These are phyloP conservation scores for Coprinopsis strossmayeri DNA, from an alignment of 768 basidiomycete genomes.

Conservation along the genomic window DNA sequence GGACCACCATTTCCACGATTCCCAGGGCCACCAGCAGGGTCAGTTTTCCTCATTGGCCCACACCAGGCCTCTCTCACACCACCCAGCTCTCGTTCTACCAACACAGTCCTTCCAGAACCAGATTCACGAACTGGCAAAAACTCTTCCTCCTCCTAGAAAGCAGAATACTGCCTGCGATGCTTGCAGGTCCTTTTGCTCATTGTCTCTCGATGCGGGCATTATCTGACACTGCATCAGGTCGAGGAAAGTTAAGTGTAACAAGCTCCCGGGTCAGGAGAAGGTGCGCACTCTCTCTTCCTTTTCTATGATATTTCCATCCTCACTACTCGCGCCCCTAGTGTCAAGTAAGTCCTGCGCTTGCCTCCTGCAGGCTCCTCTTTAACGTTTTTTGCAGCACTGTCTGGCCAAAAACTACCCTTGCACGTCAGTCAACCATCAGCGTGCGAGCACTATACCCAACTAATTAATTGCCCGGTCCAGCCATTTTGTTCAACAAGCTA, in stretches of 20 bases:
- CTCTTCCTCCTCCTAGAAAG: conserved; percentile 78
- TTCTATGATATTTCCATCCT: no score
- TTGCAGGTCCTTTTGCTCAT: conserved; percentile 53
- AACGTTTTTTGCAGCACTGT: conserved; percentile 54
- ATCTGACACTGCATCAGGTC: conserved; percentile 38
- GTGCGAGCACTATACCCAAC: conserved; percentile 10
- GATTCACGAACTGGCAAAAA: conserved; percentile 75
- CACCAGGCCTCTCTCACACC: conserved; percentile 53
- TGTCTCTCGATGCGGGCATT: conserved; percentile 3
- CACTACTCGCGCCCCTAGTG: no score
- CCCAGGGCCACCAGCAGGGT: conserved; percentile 31
- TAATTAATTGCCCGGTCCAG: conserved; percentile 27
- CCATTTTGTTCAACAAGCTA: conserved; percentile 78
- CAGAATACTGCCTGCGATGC: conserved; percentile 94
- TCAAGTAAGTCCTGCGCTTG: conserved; percentile 41
- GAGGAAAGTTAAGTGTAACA: conserved; percentile 86
- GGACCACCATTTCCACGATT: conserved; percentile 25
- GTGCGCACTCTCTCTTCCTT: no score
- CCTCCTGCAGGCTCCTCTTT: conserved; percentile 5
- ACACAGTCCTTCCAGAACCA: conserved; percentile 70
- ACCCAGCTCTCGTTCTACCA: conserved; percentile 50
- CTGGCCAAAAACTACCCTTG: conserved; percentile 84
- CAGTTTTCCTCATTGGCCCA: conserved; percentile 12
- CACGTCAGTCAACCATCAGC: conserved; percentile 63
- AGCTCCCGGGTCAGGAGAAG: conserved; percentile 78